Evolutionary conservation across 805 yeast species (phyloP).

Genomic region (Diddensiella transvaalensis): DNA sequence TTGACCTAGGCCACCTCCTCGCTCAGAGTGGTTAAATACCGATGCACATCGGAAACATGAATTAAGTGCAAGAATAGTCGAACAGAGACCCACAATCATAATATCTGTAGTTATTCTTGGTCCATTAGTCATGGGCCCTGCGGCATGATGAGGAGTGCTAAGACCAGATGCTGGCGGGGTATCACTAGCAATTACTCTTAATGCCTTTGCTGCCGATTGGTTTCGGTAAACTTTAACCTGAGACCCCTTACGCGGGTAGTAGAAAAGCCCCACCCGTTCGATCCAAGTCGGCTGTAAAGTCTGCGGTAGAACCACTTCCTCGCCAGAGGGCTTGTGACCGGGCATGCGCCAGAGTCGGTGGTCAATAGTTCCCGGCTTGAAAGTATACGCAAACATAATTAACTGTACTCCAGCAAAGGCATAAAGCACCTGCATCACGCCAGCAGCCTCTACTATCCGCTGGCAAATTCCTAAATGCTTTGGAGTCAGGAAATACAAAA

Average conservation of each 20-base stretch:
- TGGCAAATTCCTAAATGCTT: slow-evolving; percentile 48
- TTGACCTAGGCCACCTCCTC: slow-evolving; percentile 21
- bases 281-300: slow-evolving; percentile 73
- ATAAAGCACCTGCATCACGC: slow-evolving; percentile 46
- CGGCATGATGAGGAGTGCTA: slow-evolving; percentile 47
- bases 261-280: slow-evolving; percentile 47
- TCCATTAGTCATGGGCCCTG: slow-evolving; percentile 28
- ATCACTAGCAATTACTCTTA: slow-evolving; percentile 59
- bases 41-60: slow-evolving; percentile 35
- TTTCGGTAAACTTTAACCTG: slow-evolving; percentile 37
- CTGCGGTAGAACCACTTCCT: slow-evolving; percentile 28
- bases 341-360: slow-evolving; percentile 29
- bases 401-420: slow-evolving; percentile 51
- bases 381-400: slow-evolving; percentile 47
- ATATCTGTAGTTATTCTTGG: slow-evolving; percentile 43
- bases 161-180: slow-evolving; percentile 40
- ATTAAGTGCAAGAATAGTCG: slow-evolving; percentile 25
- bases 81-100: slow-evolving; percentile 24
- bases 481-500: slow-evolving; percentile 49
- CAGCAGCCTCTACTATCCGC: slow-evolving; percentile 51
- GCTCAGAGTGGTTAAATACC: slow-evolving; percentile 24
- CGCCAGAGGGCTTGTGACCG: slow-evolving; percentile 1
- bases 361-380: slow-evolving; percentile 54
- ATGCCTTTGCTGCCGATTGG: slow-evolving; percentile 44
- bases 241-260: slow-evolving; percentile 56